Evolutionary conservation across 2,329 filamentous ascomycete genomes (phyloP), one percentile per base, ranked within the genome.

Genomic region (Gaeumannomyces tritici): DNA sequence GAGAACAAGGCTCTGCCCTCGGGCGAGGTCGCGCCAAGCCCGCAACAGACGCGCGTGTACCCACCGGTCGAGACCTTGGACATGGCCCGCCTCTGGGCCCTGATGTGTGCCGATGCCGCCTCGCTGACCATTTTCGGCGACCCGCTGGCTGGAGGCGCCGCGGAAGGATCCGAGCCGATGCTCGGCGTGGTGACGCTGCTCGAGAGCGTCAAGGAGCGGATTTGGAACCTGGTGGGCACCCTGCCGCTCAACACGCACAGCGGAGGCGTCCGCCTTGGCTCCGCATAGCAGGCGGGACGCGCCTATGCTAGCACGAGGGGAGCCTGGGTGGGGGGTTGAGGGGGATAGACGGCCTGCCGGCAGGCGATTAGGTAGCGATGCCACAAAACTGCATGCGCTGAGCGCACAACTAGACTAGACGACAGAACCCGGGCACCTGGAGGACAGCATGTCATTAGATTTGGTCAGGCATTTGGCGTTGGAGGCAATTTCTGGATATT

Each of bases 131-230:
- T 61, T n/a, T 61, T 35, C 28, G 60, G 60, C 21, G 51, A 61
- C 27, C 60, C 55, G 1, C n/a, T 57, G 21, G 15, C 27, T 1
- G 27, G 56, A 6, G 35, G 59, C 4, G 42, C 24, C 8, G 21
- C 26, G 7, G 59, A 13, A 21, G 59, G 27, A 5, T 26, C 59
- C 21, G 59, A 61, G 21, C 56, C 28, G 59, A 61, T 51, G 21
- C 59, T 61, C 15, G 59, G 59, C 27, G 47, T 61, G 26, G 59
- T 55, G 42, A 55, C 59, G 5, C 28, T 61, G 47, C 51, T 61
- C 3, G 51, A 61, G n/a, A 33, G 27, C 47, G 59, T 61, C 8
- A 61, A 31, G 21, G 47, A 61, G 59, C 28, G 59, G 24, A 28
- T 61, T 24, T 33, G 47, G 9, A 21, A 33, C 33, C 55, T 55